Evolutionary conservation across 306 rosid genomes (phyloP).

Genomic region (Cicer pinnatifidum): DNA sequence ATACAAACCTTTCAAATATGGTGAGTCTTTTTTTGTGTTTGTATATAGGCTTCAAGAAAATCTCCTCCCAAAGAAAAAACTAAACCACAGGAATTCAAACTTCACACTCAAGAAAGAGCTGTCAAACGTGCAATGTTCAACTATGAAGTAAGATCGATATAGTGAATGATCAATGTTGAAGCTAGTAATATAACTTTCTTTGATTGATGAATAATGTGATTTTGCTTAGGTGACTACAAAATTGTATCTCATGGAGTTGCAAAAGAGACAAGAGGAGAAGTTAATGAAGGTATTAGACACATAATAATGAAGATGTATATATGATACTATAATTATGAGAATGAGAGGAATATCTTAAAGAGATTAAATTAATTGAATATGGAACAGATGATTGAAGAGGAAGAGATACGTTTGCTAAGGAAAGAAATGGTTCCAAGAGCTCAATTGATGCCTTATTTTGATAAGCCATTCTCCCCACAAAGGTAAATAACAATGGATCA

Average conservation of each 20-base stretch:
- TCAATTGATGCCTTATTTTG: constrained; percentile 92
- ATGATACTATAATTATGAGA: neutral
- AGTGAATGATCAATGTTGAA: constrained; percentile 2
- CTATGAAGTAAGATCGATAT: constrained; percentile 61
- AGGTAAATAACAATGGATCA: constrained; percentile 52
- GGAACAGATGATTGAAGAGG: constrained; percentile 89
- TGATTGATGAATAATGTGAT: constrained; percentile 25
- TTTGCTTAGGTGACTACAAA: constrained; percentile 72
- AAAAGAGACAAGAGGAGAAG: constrained; percentile 69
- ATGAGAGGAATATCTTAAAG: constrained; percentile 11
- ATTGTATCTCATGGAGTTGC: constrained; percentile 64
- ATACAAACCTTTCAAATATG: constrained; percentile 8
- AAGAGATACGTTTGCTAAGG: constrained; percentile 83
- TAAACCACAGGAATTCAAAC: constrained; percentile 79
- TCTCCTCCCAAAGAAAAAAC: constrained; percentile 67
- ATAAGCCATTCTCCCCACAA: constrained; percentile 88
- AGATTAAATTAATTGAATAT: constrained; percentile 13
- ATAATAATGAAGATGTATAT: constrained; percentile 1
- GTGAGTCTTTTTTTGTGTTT: constrained; percentile 18
- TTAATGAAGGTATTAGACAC: constrained; percentile 64
- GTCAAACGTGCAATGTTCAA: constrained; percentile 86
- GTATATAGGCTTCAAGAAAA: constrained; percentile 57
- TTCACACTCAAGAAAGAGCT: constrained; percentile 89
- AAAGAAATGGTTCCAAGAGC: constrained; percentile 98
- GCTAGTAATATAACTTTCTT: neutral